Conservation (phyloP, 768 basidiomycete genomes). For the Sporobolomyces phaffii region DNA sequence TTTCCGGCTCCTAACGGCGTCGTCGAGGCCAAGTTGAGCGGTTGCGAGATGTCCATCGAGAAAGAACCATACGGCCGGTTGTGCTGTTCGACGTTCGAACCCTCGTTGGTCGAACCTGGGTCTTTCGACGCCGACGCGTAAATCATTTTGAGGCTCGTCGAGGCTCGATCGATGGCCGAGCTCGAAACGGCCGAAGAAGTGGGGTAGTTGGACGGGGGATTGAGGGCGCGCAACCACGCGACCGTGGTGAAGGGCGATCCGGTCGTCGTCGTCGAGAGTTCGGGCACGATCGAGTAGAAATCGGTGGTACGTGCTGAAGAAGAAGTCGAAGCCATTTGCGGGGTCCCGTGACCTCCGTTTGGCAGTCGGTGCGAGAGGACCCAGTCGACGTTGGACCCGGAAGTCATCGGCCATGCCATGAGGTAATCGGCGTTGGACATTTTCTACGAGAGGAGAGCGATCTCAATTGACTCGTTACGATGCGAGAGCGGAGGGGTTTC, state of each 20-base stretch:
- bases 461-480: too few relatives aligned
- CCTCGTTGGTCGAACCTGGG: background rate
- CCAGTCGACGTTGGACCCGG: conserved; percentile 7
- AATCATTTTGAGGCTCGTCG: background rate
- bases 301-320: background rate
- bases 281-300: conserved; percentile 20
- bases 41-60: background rate
- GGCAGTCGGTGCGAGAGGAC: conserved; percentile 24
- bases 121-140: conserved; percentile 7
- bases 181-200: background rate
- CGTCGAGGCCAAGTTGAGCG: background rate
- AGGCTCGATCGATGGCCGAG: background rate
- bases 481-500: too few relatives aligned
- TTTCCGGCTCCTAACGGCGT: background rate
- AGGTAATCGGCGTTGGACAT: conserved; percentile 31
- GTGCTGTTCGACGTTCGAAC: conserved; percentile 9
- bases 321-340: conserved; percentile 1
- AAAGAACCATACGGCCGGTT: background rate
- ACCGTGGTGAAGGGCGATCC: conserved; percentile 5
- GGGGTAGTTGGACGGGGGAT: background rate
- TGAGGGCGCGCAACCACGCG: conserved; percentile 10
- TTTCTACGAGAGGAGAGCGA: background rate
- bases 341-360: background rate
- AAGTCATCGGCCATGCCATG: conserved; percentile 22
- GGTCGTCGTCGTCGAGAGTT: conserved; percentile 11